phyloP scores from a whole-genome alignment of 257 asterid species.

The Nyctanthes arbortristis region DNA sequence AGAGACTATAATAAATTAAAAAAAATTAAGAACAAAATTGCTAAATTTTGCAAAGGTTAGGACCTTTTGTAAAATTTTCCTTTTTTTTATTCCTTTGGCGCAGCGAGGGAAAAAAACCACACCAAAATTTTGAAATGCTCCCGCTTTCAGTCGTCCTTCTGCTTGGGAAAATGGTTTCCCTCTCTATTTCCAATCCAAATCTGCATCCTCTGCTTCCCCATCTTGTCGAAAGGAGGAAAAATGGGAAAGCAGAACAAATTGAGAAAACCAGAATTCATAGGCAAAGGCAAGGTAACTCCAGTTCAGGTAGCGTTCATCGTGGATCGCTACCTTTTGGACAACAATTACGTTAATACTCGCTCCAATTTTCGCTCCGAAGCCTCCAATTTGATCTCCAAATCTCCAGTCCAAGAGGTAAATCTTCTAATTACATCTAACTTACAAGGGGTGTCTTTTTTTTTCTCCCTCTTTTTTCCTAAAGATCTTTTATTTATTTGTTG shows the following conservation, averaged over 20 bases:
- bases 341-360: constrained; percentile 50
- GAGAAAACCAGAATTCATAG: constrained; percentile 55
- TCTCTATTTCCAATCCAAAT: constrained; percentile 14
- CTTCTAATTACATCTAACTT: not conserved
- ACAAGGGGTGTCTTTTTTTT: not conserved
- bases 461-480: constrained; percentile 2
- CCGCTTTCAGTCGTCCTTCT: constrained; percentile 44
- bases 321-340: constrained; percentile 87
- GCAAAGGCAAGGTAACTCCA: constrained; percentile 84
- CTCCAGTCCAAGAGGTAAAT: constrained; percentile 72
- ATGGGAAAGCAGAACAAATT: constrained; percentile 70
- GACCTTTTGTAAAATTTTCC: too few relatives aligned
- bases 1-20: too few relatives aligned
- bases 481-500: not conserved
- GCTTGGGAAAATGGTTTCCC: too few relatives aligned
- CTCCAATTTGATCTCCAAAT: constrained; percentile 64
- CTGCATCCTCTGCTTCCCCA: constrained; percentile 10
- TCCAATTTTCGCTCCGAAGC: constrained; percentile 82
- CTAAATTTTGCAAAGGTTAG: too few relatives aligned
- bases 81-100: too few relatives aligned
- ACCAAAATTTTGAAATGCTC: constrained; percentile 47
- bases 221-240: constrained; percentile 12
- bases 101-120: too few relatives aligned
- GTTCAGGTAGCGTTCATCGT: constrained; percentile 89
- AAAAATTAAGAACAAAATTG: too few relatives aligned